phyloP scores from a whole-genome alignment of 352 stramenopile genomes.

The Phytophthora constricta region DNA sequence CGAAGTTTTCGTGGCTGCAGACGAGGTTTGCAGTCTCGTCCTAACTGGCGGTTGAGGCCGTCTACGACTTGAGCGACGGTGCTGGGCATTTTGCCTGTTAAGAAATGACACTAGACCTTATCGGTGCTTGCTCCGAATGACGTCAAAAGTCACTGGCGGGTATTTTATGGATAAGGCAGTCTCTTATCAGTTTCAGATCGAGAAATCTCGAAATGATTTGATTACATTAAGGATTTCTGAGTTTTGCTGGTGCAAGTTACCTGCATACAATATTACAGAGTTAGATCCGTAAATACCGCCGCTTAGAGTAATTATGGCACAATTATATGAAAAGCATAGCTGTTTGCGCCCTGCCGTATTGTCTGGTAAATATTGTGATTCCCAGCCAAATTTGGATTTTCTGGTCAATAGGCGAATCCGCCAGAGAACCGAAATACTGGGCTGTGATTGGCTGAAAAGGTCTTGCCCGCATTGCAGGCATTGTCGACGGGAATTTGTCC shows the following conservation, averaged over 20 bases:
- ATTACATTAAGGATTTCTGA: not conserved
- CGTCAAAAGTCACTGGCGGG: not conserved
- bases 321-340: too few species aligned
- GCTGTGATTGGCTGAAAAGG: too few species aligned
- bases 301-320: too few species aligned
- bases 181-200: not conserved
- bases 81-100: slow-evolving; percentile 6
- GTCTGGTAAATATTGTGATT: too few species aligned
- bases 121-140: not conserved
- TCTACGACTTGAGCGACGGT: not conserved
- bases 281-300: not conserved
- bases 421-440: too few species aligned
- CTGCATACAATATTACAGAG: not conserved
- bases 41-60: slow-evolving; percentile 6
- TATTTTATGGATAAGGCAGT: not conserved
- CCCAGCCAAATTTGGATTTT: too few species aligned
- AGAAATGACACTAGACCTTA: not conserved
- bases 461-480: too few species aligned
- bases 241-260: not conserved
- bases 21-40: slow-evolving; percentile 16
- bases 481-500: too few species aligned
- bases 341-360: too few species aligned
- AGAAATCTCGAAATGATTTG: not conserved
- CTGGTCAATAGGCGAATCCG: too few species aligned
- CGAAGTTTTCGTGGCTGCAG: slow-evolving; percentile 12